Evolutionary conservation across 2,329 filamentous ascomycete species (phyloP), one percentile per base, ranked within the genome.

Genomic region (Calonectria multiphialidica): DNA sequence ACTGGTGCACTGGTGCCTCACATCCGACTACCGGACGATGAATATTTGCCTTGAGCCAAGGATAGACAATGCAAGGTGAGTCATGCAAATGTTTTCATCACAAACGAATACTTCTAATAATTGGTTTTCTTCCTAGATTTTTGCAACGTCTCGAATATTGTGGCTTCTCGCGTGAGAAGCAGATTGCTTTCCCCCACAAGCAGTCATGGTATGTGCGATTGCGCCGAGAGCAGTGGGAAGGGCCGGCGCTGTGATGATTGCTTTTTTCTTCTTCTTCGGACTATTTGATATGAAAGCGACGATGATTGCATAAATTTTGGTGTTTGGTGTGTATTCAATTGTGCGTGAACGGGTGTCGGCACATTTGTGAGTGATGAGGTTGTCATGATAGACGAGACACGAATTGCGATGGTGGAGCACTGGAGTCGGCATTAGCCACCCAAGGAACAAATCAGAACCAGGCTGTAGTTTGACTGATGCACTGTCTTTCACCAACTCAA

Each of bases 161-260:
- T 0, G 96, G 96, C 0, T 99, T 98, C 81, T 91, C 93, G 76
- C 97, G 95, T 80, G 94, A 98, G 84, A 92, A 92, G 71, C 95
- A 98, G 80, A 89, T 98, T 63, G 90, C 92, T 1, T 95, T 99
- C 75, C 93, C 95, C 1, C 96, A 98, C 82, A 99, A 99, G 83
- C 95, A 98, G 82, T 92, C 95, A 8, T 97, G 96, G 84, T 89
- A 96, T 73, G 93, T 98, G 84, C 93, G 93, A 79, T 89, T 98
- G 74, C 89, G 91, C 70, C 89, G 96, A 72, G 95, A 98, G 76
- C 90, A 89, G 23, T 98, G 95, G 93, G 90, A 93, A 55, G 92
- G 91, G 0, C 95, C 95, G 16, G 87, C 86, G 5, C 77, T 93
- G 35, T 93, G 66, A 76, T 10, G 23, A 15, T 12, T 65, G 23